Conservation (phyloP, 1,139 yeast species). For the Scheffersomyces quercinus region DNA sequence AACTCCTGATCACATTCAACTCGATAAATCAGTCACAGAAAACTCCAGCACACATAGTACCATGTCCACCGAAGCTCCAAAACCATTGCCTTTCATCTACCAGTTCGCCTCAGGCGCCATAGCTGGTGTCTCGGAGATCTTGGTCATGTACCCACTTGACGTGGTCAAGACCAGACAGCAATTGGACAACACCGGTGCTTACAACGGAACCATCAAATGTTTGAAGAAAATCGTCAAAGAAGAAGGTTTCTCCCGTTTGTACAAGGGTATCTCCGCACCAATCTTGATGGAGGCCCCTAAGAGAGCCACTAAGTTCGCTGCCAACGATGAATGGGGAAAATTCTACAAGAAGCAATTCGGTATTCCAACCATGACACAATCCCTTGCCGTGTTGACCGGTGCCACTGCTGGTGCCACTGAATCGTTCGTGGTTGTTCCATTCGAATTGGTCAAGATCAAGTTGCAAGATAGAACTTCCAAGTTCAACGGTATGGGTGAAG, state of each 20-base stretch:
- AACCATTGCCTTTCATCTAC: constrained; percentile 75
- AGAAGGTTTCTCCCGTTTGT: constrained; percentile 83
- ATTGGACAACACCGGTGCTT: constrained; percentile 67
- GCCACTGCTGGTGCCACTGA: constrained; percentile 99
- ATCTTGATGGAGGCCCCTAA: constrained; percentile 99
- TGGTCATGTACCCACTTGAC: constrained; percentile 97
- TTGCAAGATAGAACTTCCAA: constrained; percentile 85
- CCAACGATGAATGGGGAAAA: constrained; percentile 96
- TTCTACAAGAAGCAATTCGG: constrained; percentile 76
- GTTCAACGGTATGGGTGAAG: constrained; percentile 86
- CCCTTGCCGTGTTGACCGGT: constrained; percentile 87
- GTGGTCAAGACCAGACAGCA: constrained; percentile 98
- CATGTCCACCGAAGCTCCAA: constrained; percentile 28
- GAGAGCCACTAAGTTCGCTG: constrained; percentile 96
- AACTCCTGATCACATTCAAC: too few species aligned
- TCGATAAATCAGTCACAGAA: background rate
- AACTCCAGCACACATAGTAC: background rate
- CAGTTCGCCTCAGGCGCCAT: constrained; percentile 94
- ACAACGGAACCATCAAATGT: constrained; percentile 83
- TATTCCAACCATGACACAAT: constrained; percentile 69
- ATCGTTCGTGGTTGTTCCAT: constrained; percentile 94
- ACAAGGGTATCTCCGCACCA: constrained; percentile 94
- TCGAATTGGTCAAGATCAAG: constrained; percentile 84
- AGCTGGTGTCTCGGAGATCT: constrained; percentile 96
- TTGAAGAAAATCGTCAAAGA: constrained; percentile 75